These are phyloP conservation scores for Acer campestre DNA, from an alignment of 345 rosid species.

Conservation along the genomic window DNA sequence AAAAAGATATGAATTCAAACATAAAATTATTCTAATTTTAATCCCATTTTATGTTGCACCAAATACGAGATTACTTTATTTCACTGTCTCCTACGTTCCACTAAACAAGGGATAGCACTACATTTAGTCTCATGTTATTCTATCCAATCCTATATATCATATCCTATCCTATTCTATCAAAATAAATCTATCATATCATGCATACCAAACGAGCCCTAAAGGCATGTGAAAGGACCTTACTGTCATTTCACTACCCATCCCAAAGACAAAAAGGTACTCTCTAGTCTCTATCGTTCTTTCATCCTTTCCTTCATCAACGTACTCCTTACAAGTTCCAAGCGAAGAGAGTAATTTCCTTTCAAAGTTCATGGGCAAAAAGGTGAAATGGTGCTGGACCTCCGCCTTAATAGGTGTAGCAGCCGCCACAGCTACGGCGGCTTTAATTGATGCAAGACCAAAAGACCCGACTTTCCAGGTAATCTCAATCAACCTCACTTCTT, in stretches of 20 bases:
- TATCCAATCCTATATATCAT: no score
- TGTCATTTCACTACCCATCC: neutral
- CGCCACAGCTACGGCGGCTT: slow-evolving; percentile 50
- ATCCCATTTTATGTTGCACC: no score
- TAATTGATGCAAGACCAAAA: slow-evolving; percentile 58
- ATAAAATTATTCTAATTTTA: no score
- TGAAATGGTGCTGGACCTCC: slow-evolving; percentile 80
- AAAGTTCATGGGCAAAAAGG: slow-evolving; percentile 43
- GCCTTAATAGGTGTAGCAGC: slow-evolving; percentile 73
- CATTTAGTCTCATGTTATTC: no score
- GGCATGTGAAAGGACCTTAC: neutral
- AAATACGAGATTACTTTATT: no score
- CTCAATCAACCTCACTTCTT: slow-evolving; percentile 77
- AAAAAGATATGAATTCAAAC: no score
- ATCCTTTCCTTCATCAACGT: neutral
- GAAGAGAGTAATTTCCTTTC: neutral
- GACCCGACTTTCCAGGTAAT: slow-evolving; percentile 88
- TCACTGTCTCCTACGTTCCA: no score
- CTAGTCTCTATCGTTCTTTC: neutral
- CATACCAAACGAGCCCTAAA: no score
- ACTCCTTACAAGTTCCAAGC: neutral
- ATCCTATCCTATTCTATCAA: no score
- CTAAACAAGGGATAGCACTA: no score
- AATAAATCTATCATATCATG: no score
- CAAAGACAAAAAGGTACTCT: neutral